Conservation (phyloP, 768 basidiomycete genomes). For the Mycena vitilis region DNA sequence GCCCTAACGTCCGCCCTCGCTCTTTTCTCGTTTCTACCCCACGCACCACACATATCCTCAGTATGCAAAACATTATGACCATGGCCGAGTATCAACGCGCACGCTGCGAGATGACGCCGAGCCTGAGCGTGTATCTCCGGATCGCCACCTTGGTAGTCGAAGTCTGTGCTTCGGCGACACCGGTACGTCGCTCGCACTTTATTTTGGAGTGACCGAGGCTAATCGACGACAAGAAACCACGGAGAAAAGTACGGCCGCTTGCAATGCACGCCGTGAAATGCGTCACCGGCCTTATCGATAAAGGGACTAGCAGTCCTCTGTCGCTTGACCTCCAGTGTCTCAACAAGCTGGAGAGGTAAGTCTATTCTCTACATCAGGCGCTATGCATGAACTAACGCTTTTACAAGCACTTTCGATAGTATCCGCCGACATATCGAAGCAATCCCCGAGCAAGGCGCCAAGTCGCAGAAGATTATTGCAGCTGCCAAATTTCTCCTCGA, state of each 20-base stretch:
- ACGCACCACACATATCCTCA: no score
- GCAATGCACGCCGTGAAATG: neutral
- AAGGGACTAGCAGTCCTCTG: neutral
- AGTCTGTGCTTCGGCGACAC: no score
- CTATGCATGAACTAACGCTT: neutral
- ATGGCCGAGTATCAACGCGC: no score
- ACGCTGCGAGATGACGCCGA: no score
- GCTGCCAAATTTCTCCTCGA: neutral
- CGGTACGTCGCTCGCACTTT: no score
- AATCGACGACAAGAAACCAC: neutral
- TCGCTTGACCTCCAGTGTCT: neutral
- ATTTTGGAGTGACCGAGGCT: no score
- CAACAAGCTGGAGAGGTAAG: neutral
- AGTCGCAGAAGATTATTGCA: neutral
- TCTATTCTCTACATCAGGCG: neutral
- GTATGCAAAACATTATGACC: no score
- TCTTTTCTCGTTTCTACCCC: no score
- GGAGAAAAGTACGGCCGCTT: neutral
- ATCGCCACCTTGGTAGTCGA: no score
- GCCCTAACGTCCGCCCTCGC: no score
- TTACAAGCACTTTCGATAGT: neutral
- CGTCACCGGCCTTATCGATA: neutral
- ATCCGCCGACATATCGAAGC: neutral
- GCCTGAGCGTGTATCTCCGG: no score
- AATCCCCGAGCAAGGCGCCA: neutral